Evolutionary conservation across 1,284 basidiomycete species (phyloP).

Genomic region (Malassezia slooffiae): DNA sequence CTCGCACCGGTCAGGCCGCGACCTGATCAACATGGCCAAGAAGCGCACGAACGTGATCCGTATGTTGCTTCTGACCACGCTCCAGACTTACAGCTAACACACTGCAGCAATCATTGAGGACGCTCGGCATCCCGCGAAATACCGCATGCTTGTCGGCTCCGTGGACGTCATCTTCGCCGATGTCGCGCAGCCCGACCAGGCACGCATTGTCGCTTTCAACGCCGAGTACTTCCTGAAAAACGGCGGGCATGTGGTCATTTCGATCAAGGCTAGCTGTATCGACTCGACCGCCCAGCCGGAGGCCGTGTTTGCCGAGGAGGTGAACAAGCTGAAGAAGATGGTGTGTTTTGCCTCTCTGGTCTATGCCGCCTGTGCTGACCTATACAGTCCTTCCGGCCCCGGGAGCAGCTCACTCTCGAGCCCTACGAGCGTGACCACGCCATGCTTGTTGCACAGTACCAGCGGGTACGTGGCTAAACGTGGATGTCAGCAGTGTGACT

Average conservation of each 20-base stretch:
- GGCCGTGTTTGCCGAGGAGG: constrained; percentile 78
- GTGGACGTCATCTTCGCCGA: constrained; percentile 64
- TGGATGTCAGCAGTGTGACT: too few species aligned
- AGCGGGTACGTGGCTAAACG: constrained; percentile 20
- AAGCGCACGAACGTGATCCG: constrained; percentile 98
- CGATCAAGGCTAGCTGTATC: constrained; percentile 98
- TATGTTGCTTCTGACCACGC: constrained; percentile 53
- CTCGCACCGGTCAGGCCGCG: constrained; percentile 87
- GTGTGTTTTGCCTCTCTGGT: constrained; percentile 5
- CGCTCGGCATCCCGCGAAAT: constrained; percentile 64
- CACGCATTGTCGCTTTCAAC: constrained; percentile 67
- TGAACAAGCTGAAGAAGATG: constrained; percentile 67
- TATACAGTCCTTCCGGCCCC: constrained; percentile 50
- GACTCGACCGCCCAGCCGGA: constrained; percentile 86
- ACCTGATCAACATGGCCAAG: constrained; percentile 98
- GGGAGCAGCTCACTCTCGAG: constrained; percentile 71
- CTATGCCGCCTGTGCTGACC: neutral
- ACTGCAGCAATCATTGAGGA: constrained; percentile 86
- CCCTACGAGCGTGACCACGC: constrained; percentile 47
- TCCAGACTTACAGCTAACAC: neutral
- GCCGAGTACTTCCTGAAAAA: constrained; percentile 94
- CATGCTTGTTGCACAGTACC: constrained; percentile 44
- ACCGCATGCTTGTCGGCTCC: constrained; percentile 43
- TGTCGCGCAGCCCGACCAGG: constrained; percentile 96
- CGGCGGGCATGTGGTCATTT: constrained; percentile 82